phyloP scores from a whole-genome alignment of 2,329 filamentous ascomycete species.

The Diaporthe sp. region DNA sequence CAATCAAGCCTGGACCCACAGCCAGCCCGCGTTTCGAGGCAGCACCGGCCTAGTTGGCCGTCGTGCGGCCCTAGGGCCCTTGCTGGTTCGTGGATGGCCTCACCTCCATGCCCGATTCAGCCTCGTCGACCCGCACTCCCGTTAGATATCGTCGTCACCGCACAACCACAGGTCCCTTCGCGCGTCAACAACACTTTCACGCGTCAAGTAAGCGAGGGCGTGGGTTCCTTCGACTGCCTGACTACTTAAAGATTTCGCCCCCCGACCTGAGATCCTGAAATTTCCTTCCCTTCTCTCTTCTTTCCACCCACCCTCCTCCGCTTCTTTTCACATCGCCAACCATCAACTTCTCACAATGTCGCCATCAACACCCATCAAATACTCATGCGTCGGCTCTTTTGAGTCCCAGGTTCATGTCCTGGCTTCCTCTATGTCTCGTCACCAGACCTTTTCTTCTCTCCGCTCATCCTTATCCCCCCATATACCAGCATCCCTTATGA shows the following conservation, averaged over 20 bases:
- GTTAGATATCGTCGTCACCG: neutral
- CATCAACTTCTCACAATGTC: conserved; percentile 7
- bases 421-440: neutral
- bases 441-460: neutral
- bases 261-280: neutral
- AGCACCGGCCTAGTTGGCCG: neutral
- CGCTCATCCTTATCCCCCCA: neutral
- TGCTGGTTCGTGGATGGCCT: neutral
- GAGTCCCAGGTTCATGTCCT: conserved; percentile 30
- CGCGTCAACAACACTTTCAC: neutral
- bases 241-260: neutral
- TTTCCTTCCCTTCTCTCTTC: conserved; percentile 8
- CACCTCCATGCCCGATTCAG: neutral
- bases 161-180: too few relatives aligned
- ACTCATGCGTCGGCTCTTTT: conserved; percentile 18
- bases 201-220: neutral
- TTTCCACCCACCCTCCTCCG: neutral
- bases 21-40: neutral
- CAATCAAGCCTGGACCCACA: neutral
- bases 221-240: neutral
- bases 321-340: neutral
- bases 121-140: neutral
- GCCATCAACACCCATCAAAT: neutral
- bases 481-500: conserved; percentile 32
- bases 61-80: neutral